Evolutionary conservation across 169 alveolate genomes (phyloP), one percentile per base, ranked within the genome.

Genomic region (Miamiensis avidus): DNA sequence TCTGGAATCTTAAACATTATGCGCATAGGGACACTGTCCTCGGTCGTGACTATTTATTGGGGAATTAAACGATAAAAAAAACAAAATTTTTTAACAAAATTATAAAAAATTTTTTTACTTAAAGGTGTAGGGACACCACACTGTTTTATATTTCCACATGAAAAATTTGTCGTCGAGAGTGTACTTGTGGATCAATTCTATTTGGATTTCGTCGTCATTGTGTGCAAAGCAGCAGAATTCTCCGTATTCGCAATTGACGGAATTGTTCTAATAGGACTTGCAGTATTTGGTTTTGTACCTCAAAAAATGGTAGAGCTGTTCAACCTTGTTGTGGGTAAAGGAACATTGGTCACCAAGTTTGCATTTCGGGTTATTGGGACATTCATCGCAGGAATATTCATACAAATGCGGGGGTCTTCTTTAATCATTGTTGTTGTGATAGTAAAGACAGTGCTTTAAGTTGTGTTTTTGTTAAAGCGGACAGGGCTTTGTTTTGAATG

Each of bases 171-270:
- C 90, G 81, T 94, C 91, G 73, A 74, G 85, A 72, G 72, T 86
- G 76, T 89, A 84, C 81, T 86, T 88, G 76, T 88, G 83, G n/a
- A 92, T 89, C 25, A 88, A 82, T 75, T 92, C 95, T 73, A 88
- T 85, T 0, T 73, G 73, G 31, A 89, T 75, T 81, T 94, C 97
- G 16, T 82, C 69, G 25, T 84, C 91, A 64, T 82, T 75, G 76
- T 94, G 97, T 32, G 96, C 94, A 81, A 94, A 94, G 20, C 94
- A 91, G 73, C 97, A 94, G 72, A 81, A 92, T 0, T 79, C 76
- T 25, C 95, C 95, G 76, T 92, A 92, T 25, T 89, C 92, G 49
- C 94, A 90, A 31, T 76, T 82, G 4, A 31, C 31, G 1, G 29
- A 27, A 15, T 86, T 27, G 30, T 84, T 86, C 1, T 84, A 76